Evolutionary conservation across 768 basidiomycete species (phyloP).

Genomic region (Boletus tomentosulus): DNA sequence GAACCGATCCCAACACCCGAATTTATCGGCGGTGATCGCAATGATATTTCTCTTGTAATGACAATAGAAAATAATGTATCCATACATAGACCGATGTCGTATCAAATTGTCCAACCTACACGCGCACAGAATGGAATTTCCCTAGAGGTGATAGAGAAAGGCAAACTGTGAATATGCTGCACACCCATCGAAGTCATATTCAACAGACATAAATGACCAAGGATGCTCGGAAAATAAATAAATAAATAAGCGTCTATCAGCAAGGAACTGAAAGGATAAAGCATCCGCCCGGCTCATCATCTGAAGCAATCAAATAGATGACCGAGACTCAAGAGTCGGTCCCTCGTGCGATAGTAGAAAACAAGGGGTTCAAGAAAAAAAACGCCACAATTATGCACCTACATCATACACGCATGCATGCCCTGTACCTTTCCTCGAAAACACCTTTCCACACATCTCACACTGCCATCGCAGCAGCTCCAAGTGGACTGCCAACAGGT

Average conservation of each 20-base stretch:
- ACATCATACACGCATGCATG: slow-evolving; percentile 8
- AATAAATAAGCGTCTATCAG: background rate
- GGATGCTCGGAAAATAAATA: background rate
- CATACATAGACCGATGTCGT: background rate
- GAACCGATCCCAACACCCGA: background rate
- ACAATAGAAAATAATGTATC: no score
- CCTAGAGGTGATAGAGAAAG: background rate
- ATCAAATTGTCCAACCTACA: background rate
- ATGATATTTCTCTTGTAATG: no score
- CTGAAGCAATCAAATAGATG: background rate
- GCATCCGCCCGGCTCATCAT: background rate
- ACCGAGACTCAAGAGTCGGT: background rate
- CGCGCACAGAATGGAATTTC: background rate
- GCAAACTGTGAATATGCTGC: background rate
- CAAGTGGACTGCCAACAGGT: slow-evolving; percentile 17
- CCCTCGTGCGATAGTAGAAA: background rate
- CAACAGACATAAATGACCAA: background rate
- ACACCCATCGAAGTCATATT: background rate
- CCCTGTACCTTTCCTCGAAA: slow-evolving; percentile 17
- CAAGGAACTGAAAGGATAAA: background rate
- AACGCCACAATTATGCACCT: background rate
- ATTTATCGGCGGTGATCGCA: no score
- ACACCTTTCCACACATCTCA: slow-evolving; percentile 7
- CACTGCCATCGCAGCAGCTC: slow-evolving; percentile 16
- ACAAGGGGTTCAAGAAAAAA: background rate